Percentiles rank a stretch among this genome's conserved stretches.
Conservation (phyloP, 2,329 filamentous ascomycete species). For the Aureobasidium sp. region DNA sequence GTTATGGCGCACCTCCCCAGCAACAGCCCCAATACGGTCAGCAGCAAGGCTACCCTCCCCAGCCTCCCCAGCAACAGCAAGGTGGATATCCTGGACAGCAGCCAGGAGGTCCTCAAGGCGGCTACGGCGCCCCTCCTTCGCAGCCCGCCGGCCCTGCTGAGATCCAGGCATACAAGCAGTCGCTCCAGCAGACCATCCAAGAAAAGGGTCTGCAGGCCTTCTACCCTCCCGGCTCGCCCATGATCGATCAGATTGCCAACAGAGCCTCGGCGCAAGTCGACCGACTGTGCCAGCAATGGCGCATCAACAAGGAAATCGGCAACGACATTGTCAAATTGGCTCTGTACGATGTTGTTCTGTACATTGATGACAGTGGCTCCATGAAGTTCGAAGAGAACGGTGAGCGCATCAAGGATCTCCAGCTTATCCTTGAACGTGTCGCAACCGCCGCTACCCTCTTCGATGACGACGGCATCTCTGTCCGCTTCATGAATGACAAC, state of each 20-base stretch:
- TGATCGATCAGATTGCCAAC: slow-evolving; percentile 43
- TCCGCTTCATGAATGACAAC: slow-evolving; percentile 63
- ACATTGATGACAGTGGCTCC: slow-evolving; percentile 61
- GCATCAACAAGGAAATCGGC: slow-evolving; percentile 50
- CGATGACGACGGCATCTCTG: slow-evolving; percentile 57
- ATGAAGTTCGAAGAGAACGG: slow-evolving; percentile 62
- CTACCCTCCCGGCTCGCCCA: slow-evolving; percentile 47
- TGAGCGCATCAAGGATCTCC: slow-evolving; percentile 57
- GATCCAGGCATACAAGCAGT: slow-evolving; percentile 47
- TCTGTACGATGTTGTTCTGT: slow-evolving; percentile 54
- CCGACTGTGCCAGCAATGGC: slow-evolving; percentile 48
- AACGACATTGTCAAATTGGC: slow-evolving; percentile 55
- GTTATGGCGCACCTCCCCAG: slow-evolving; percentile 12
- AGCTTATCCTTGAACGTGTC: slow-evolving; percentile 54
- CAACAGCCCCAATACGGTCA: slow-evolving; percentile 25
- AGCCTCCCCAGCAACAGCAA: slow-evolving; percentile 21
- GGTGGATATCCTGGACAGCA: slow-evolving; percentile 23
- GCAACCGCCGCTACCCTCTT: slow-evolving; percentile 60
- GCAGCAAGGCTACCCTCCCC: slow-evolving; percentile 15
- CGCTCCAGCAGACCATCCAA: slow-evolving; percentile 48
- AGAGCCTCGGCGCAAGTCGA: slow-evolving; percentile 44
- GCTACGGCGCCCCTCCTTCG: slow-evolving; percentile 23
- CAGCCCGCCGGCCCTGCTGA: slow-evolving; percentile 41
- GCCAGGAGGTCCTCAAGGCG: slow-evolving; percentile 21
- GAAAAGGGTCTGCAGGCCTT: slow-evolving; percentile 52